Evolutionary conservation across 1,284 basidiomycete genomes (phyloP).

Genomic region (Mycena sp.): DNA sequence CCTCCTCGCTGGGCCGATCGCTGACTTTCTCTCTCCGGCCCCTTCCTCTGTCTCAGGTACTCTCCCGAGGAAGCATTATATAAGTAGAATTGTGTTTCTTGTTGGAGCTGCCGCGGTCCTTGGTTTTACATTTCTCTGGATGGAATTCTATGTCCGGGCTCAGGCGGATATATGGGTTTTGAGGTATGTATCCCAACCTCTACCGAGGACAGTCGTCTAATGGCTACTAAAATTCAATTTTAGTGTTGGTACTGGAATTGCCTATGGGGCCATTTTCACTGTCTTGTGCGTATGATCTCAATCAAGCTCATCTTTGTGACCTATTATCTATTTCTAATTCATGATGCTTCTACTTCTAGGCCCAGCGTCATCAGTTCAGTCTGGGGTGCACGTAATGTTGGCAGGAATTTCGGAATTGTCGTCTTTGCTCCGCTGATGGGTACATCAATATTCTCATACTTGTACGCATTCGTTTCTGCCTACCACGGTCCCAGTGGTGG

Average conservation of each 20-base stretch:
- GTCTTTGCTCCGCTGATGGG: slow-evolving; percentile 79
- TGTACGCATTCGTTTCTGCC: slow-evolving; percentile 75
- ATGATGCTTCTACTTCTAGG: slow-evolving; percentile 43
- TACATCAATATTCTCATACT: slow-evolving; percentile 76
- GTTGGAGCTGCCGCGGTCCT: slow-evolving; percentile 58
- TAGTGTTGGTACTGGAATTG: slow-evolving; percentile 70
- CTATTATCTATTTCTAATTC: neutral
- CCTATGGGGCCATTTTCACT: slow-evolving; percentile 75
- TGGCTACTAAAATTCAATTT: slow-evolving; percentile 5
- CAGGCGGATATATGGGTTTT: slow-evolving; percentile 66
- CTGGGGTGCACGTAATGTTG: slow-evolving; percentile 75
- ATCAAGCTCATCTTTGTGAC: neutral
- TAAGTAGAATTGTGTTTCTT: slow-evolving; percentile 71
- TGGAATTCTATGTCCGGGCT: slow-evolving; percentile 55
- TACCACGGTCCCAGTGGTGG: slow-evolving; percentile 51
- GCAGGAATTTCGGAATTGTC: slow-evolving; percentile 78
- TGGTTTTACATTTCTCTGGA: slow-evolving; percentile 61
- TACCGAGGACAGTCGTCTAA: neutral
- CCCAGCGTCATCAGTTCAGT: slow-evolving; percentile 75
- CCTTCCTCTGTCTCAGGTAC: slow-evolving; percentile 46
- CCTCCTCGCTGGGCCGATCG: slow-evolving; percentile 73
- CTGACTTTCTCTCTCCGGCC: slow-evolving; percentile 71
- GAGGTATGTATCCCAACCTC: slow-evolving; percentile 53
- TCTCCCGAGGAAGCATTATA: slow-evolving; percentile 57
- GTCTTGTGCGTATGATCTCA: slow-evolving; percentile 60